Evolutionary conservation across 768 basidiomycete genomes (phyloP), one percentile per base, ranked within the genome.

Genomic region (Kondoa malvinella): DNA sequence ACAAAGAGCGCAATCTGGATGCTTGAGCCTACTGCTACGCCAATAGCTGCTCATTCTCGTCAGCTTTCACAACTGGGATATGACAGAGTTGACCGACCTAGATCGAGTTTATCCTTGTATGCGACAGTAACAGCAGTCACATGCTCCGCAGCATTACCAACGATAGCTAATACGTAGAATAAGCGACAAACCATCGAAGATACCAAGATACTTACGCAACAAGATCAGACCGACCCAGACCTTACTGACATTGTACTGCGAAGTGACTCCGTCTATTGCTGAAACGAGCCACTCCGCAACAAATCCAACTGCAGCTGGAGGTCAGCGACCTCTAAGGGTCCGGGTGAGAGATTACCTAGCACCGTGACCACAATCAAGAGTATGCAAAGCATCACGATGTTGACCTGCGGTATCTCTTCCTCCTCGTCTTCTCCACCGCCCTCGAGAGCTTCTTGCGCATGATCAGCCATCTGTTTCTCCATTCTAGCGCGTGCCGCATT

Each of bases 221-320:
- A 97, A 80, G 72, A 97, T 89, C 34, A 95, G 77, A 15, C 88
- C 92, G 69, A 95, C 86, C 74, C 91, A 97, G 75, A 87, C 88
- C 69, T 83, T 82, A 68, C 79, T 83, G 66, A 97, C 86, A 4
- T 29, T 17, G 27, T 84, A 84, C 0, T 73, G 73, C 0, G 72
- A 73, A 0, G 87, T 86, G 40, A 96, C 74, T 15, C 88, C 88
- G 69, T 82, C 78, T 71, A 75, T 92, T 2, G 88, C 88, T 72
- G 82, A 84, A 2, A 96, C 89, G 2, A 96, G 81, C 78, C 76
- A 80, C 72, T 81, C 86, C 12, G 86, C 85, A 3, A 81, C 85
- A 67, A 87, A 75, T 14, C 84, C 81, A 27, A 82, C 84, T 50
- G 40, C 40, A n/a, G n/a, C n/a, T n/a, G n/a, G n/a, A n/a, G n/a